phyloP scores from a whole-genome alignment of 768 basidiomycete genomes.

The Pleurotus giganteus region DNA sequence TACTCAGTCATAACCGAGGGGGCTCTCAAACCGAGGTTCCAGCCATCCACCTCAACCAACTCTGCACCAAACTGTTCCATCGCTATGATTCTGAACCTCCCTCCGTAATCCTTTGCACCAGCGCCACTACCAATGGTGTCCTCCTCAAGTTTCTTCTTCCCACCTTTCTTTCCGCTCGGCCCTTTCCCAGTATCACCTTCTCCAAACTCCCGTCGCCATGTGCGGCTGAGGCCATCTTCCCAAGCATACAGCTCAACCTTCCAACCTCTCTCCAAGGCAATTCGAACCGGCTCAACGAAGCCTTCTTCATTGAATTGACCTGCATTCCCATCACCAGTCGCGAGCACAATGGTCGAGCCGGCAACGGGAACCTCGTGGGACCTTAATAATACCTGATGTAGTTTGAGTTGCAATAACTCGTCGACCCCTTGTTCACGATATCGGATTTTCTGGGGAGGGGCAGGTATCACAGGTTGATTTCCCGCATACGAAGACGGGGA shows the following conservation, averaged over 20 bases:
- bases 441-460: conserved; percentile 32
- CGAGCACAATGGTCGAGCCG: conserved; percentile 81
- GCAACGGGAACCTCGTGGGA: conserved; percentile 59
- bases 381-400: conserved; percentile 81
- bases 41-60: conserved; percentile 41
- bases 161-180: conserved; percentile 36
- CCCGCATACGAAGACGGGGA: conserved; percentile 12
- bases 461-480: conserved; percentile 18
- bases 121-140: not conserved
- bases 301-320: conserved; percentile 93
- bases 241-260: conserved; percentile 93
- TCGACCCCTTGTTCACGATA: conserved; percentile 94
- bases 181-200: conserved; percentile 37
- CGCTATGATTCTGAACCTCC: conserved; percentile 51
- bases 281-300: conserved; percentile 83
- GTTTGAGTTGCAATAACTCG: conserved; percentile 89
- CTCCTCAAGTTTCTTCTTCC: conserved; percentile 15
- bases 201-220: conserved; percentile 76
- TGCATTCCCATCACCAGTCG: conserved; percentile 91
- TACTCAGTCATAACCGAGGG: too few relatives aligned
- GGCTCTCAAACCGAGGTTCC: conserved; percentile 3
- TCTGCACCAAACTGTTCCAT: conserved; percentile 68
- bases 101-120: not conserved
- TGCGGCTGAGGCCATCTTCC: conserved; percentile 77
- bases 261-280: conserved; percentile 89